Evolutionary conservation across 2,329 filamentous ascomycete genomes (phyloP).

Genomic region (Chrysoporthe deuterocubensis): DNA sequence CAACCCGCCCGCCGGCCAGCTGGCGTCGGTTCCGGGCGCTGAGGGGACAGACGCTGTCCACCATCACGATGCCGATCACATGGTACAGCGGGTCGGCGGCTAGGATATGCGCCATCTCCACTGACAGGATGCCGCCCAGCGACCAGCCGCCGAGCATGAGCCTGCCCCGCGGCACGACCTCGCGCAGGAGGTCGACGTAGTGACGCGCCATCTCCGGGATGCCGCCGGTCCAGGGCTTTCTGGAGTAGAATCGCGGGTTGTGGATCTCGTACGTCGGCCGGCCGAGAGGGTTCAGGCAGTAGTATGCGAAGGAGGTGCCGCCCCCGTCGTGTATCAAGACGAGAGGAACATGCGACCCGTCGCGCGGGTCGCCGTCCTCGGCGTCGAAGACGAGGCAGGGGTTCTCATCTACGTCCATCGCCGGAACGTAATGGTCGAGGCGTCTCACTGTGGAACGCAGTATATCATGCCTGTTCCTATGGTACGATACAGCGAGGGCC

Average conservation of each 20-base stretch:
- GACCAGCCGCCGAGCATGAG: slow-evolving; percentile 65
- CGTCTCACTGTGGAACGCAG: too few relatives aligned
- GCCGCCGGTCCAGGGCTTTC: slow-evolving; percentile 53
- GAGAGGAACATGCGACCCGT: slow-evolving; percentile 42
- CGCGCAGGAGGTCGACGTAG: slow-evolving; percentile 52
- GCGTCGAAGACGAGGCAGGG: slow-evolving; percentile 24
- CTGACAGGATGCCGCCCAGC: slow-evolving; percentile 54
- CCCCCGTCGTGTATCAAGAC: slow-evolving; percentile 65
- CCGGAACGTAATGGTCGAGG: not conserved
- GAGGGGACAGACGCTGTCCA: slow-evolving; percentile 52
- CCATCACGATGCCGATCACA: slow-evolving; percentile 55
- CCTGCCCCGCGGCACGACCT: slow-evolving; percentile 41
- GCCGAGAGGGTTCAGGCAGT: slow-evolving; percentile 53
- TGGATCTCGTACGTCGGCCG: slow-evolving; percentile 58
- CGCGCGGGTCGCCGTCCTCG: slow-evolving; percentile 19
- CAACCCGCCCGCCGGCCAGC: slow-evolving; percentile 34
- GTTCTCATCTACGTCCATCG: slow-evolving; percentile 22
- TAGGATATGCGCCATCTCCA: slow-evolving; percentile 54
- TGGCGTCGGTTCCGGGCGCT: not conserved
- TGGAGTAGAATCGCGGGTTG: slow-evolving; percentile 56
- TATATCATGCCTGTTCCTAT: too few relatives aligned
- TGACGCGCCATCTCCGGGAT: slow-evolving; percentile 57
- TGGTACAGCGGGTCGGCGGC: slow-evolving; percentile 41
- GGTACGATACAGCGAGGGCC: too few relatives aligned
- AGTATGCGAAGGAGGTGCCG: slow-evolving; percentile 62